Evolutionary conservation across 305 asterid species (phyloP), one percentile per base, ranked within the genome.

Genomic region (Salvia sclarea): DNA sequence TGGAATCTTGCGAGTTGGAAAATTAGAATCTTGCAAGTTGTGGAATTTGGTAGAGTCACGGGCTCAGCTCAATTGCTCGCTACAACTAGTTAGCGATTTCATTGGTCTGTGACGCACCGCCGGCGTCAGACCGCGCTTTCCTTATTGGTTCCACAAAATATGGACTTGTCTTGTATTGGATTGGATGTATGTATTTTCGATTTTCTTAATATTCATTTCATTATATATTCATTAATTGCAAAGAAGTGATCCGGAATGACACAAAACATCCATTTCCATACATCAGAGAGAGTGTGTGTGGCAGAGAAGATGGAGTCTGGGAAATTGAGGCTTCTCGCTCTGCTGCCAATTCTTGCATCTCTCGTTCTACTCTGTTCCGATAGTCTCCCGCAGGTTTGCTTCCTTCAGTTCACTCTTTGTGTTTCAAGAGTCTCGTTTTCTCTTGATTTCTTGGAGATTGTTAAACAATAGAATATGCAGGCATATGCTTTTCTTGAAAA

Each of bases 301-400:
- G 68, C 56, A 66, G 76, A 73, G 77, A 66, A 21, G 18, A 86
- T 89, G 98, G 82, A 80, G 71, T 75, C 86, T 43, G 79, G 80
- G 69, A 83, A 83, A 75, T 78, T 76, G 85, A 74, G 72, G 70
- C 44, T 86, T 76, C 52, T 83, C 33, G 88, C 95, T 73, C 76
- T 86, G 70, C 66, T 91, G 68, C 98, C 97, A 1, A 60, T 89
- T 72, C 84, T 91, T 59, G 83, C 79, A 37, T 87, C 92, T 75
- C 77, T 86, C 57, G n/a, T 83, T 57, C 77, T 82, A 17, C 84
- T 77, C 73, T 82, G 67, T 65, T 80, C 84, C 70, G 88, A 91
- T 61, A 45, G 78, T 63, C 74, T 76, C 17, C 78, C 85, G 2
- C 88, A 82, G 98, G 98, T 91, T 78, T 72, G 72, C 22, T 67